Evolutionary conservation across 495 filamentous ascomycete species (phyloP).

Genomic region (Aspergillus mulundensis): DNA sequence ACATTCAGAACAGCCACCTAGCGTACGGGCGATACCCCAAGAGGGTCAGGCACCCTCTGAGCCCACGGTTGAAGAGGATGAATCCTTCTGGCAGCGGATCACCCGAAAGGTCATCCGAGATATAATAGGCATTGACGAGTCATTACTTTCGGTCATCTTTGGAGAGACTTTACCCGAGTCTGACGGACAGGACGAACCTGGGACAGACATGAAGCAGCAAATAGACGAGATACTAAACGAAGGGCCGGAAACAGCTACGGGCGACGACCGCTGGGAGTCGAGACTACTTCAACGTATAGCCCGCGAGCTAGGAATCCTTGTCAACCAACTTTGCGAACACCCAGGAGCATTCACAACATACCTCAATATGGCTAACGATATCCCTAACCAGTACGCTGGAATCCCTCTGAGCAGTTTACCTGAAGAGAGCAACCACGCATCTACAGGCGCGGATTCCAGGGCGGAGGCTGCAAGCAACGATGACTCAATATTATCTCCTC

Average conservation of each 20-base stretch:
- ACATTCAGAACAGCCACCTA: constrained; percentile 16
- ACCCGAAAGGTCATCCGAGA: constrained; percentile 84
- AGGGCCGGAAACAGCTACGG: constrained; percentile 32
- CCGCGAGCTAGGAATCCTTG: constrained; percentile 76
- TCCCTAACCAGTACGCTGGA: constrained; percentile 50
- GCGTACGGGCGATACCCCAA: constrained; percentile 21
- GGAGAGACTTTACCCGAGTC: constrained; percentile 67
- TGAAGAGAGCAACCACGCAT: constrained; percentile 18
- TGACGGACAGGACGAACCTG: constrained; percentile 1
- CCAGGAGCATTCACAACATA: constrained; percentile 81
- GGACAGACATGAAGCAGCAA: constrained; percentile 14
- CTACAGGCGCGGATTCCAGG: constrained; percentile 17
- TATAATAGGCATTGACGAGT: constrained; percentile 87
- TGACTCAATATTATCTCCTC: constrained; percentile 35
- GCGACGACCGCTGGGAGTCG: constrained; percentile 62
- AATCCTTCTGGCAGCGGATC: constrained; percentile 74
- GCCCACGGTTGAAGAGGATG: constrained; percentile 32
- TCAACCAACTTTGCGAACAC: constrained; percentile 77
- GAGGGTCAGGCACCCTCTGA: constrained; percentile 11
- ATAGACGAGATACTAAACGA: constrained; percentile 34
- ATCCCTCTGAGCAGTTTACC: constrained; percentile 39
- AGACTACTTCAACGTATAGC: constrained; percentile 79
- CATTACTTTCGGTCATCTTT: constrained; percentile 76
- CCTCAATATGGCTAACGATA: constrained; percentile 39
- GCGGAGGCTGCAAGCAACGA: constrained; percentile 19